These are phyloP conservation scores for Nitzschia sp. DNA, from an alignment of 108 stramenopile species.

Conservation along the genomic window DNA sequence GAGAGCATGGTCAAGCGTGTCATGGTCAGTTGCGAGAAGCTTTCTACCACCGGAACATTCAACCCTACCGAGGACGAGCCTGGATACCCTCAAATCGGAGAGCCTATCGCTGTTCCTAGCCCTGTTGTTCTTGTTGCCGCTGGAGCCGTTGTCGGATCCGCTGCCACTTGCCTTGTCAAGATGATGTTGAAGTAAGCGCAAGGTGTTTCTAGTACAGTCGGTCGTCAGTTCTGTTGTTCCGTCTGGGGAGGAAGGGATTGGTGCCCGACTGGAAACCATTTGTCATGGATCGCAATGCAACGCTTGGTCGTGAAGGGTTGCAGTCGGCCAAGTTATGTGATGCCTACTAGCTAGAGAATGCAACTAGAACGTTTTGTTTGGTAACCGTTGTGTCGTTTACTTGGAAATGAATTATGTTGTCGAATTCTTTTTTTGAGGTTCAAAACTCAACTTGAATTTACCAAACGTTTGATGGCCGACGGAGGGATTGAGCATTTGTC, in stretches of 20 bases:
- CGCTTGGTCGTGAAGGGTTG: conserved; percentile 18
- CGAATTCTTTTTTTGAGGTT: not conserved
- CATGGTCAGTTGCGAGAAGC: conserved; percentile 79
- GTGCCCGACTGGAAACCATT: not conserved
- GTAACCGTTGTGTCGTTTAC: not conserved
- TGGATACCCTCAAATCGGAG: conserved; percentile 45
- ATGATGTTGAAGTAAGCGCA: conserved; percentile 31
- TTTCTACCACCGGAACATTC: conserved; percentile 71
- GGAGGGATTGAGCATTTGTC: not conserved
- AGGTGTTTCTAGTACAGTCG: not conserved
- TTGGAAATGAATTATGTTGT: not conserved
- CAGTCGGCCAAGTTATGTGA: not conserved
- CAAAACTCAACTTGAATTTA: too few relatives aligned
- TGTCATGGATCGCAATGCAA: conserved; percentile 6
- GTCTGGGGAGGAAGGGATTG: not conserved
- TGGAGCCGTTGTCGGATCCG: conserved; percentile 52
- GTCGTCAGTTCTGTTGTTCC: not conserved
- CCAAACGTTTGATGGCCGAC: too few relatives aligned
- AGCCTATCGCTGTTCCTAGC: conserved; percentile 30
- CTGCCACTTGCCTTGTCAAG: conserved; percentile 48
- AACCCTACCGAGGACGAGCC: conserved; percentile 43
- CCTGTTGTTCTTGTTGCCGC: conserved; percentile 48
- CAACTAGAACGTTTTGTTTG: not conserved
- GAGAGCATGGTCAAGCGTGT: conserved; percentile 87
- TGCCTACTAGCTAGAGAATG: conserved; percentile 1